Evolutionary conservation across 2,329 filamentous ascomycete species (phyloP).

Genomic region (Xenoacremonium recifei): DNA sequence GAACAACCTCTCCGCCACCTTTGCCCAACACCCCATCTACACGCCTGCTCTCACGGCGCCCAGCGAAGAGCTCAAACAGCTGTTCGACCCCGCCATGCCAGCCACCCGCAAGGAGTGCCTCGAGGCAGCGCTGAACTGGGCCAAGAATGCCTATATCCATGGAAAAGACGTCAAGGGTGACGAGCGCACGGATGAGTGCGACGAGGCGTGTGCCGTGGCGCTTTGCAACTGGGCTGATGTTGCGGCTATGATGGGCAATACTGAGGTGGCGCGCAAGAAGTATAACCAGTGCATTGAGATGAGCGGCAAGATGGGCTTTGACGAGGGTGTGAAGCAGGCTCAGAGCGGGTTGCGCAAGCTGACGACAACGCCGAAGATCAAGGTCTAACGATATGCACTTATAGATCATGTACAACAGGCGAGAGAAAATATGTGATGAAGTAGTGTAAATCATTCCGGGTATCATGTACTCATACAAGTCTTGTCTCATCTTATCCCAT

Average conservation of each 20-base stretch:
- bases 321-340: constrained; percentile 51
- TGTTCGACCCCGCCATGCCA: constrained; percentile 30
- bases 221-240: constrained; percentile 87
- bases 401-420: no score
- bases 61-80: constrained; percentile 26
- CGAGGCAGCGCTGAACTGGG: constrained; percentile 74
- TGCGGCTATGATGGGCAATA: constrained; percentile 69
- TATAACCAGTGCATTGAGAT: constrained; percentile 69
- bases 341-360: constrained; percentile 46
- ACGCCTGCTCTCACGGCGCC: constrained; percentile 25
- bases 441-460: no score
- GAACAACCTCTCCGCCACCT: constrained; percentile 76
- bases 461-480: no score
- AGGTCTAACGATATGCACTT: no score
- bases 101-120: constrained; percentile 60
- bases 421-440: no score
- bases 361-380: constrained; percentile 6
- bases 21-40: constrained; percentile 63
- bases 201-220: constrained; percentile 77
- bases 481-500: no score
- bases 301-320: constrained; percentile 52
- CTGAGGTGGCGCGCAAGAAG: constrained; percentile 61
- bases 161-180: constrained; percentile 64
- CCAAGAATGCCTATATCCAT: constrained; percentile 69
- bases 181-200: constrained; percentile 73